A percentile compares a stretch with the other conserved stretches of the same genome.
Evolutionary conservation across 345 rosid species (phyloP).

Genomic region (Excoecaria cochinchinensis): DNA sequence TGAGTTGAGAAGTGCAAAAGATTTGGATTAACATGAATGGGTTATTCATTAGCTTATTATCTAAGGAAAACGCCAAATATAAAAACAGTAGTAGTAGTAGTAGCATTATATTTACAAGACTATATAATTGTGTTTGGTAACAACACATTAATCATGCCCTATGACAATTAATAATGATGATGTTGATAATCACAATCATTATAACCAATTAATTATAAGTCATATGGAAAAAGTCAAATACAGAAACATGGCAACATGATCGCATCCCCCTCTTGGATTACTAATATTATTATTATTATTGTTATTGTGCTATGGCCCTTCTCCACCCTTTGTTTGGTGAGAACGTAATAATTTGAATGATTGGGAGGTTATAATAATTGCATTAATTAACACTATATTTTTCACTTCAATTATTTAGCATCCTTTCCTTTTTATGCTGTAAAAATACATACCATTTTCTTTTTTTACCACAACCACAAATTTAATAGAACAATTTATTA

Average conservation of each 20-base stretch:
- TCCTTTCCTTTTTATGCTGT: background rate
- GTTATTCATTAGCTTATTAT: background rate
- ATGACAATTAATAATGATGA: conserved; percentile 21
- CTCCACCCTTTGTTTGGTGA: conserved; percentile 2
- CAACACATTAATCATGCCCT: conserved; percentile 16
- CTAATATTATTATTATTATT: conserved; percentile 10
- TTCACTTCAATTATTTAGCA: background rate
- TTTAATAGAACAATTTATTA: too few species aligned
- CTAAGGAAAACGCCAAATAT: too few species aligned
- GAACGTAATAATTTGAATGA: conserved; percentile 15
- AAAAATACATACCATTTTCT: too few species aligned
- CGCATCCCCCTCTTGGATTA: conserved; percentile 22
- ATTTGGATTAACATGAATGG: background rate
- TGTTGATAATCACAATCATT: conserved; percentile 19
- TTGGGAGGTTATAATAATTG: conserved; percentile 18
- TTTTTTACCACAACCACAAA: too few species aligned
- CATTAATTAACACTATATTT: conserved; percentile 3
- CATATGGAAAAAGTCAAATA: conserved; percentile 12
- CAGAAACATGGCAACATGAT: conserved; percentile 21
- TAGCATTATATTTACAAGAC: too few species aligned
- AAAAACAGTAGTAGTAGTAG: too few species aligned
- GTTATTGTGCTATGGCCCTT: background rate
- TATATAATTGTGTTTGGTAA: conserved; percentile 35
- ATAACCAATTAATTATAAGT: background rate
- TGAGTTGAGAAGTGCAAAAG: conserved; percentile 11